Percentiles rank a stretch among this genome's conserved stretches.
phyloP scores from a whole-genome alignment of 1,284 basidiomycete species.

The Papiliotrema fonsecae region DNA sequence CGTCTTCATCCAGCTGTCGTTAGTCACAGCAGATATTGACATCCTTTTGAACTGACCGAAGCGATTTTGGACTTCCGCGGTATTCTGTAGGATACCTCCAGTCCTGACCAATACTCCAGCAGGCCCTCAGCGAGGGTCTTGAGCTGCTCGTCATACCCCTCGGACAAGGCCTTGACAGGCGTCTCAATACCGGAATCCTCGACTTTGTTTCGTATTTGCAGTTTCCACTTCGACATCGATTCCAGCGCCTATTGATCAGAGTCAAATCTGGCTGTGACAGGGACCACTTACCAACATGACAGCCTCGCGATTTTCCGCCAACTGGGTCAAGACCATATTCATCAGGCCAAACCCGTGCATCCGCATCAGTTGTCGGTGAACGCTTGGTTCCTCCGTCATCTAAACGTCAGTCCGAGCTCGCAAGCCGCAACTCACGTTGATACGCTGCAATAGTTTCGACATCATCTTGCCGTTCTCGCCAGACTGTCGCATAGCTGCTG shows the following conservation, averaged over 20 bases:
- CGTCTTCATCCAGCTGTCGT: slow-evolving; percentile 42
- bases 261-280: slow-evolving; percentile 7
- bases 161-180: slow-evolving; percentile 54
- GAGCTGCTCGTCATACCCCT: slow-evolving; percentile 24
- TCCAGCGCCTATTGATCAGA: slow-evolving; percentile 58
- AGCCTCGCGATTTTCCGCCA: slow-evolving; percentile 67
- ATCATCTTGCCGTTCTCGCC: slow-evolving; percentile 74
- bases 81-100: slow-evolving; percentile 41
- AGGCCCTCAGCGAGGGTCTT: slow-evolving; percentile 27
- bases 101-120: slow-evolving; percentile 38
- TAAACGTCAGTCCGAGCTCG: slow-evolving; percentile 35
- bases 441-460: slow-evolving; percentile 74
- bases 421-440: slow-evolving; percentile 58
- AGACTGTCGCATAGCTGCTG: slow-evolving; percentile 86
- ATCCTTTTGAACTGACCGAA: slow-evolving; percentile 17
- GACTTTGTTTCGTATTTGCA: slow-evolving; percentile 87
- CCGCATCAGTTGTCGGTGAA: slow-evolving; percentile 81
- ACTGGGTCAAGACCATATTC: slow-evolving; percentile 75
- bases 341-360: slow-evolving; percentile 91
- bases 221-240: slow-evolving; percentile 71
- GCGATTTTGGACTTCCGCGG: slow-evolving; percentile 37
- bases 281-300: slow-evolving; percentile 57
- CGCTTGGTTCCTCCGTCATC: slow-evolving; percentile 77
- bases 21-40: background rate
- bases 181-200: slow-evolving; percentile 76